Conservation (phyloP, 2,329 filamentous ascomycete species). For the Zasmidium citrigriseum region DNA sequence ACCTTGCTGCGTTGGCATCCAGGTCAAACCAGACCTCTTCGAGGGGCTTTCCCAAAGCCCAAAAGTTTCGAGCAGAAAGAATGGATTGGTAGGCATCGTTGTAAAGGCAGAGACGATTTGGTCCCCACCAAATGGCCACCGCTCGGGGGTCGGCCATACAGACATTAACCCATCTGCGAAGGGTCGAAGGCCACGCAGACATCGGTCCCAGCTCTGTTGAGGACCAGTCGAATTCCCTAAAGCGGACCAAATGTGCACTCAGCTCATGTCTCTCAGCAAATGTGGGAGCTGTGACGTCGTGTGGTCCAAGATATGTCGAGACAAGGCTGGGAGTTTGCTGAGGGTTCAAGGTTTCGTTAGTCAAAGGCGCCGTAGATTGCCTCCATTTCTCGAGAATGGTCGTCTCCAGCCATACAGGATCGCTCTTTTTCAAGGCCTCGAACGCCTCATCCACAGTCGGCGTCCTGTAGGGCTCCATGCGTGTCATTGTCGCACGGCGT, state of each 20-base stretch:
- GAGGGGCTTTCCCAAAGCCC: slow-evolving; percentile 19
- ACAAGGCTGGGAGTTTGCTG: neutral
- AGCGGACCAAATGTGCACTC: slow-evolving; percentile 9
- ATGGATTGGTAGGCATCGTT: slow-evolving; percentile 39
- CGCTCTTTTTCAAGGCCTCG: neutral
- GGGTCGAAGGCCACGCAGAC: slow-evolving; percentile 13
- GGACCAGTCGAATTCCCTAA: slow-evolving; percentile 20
- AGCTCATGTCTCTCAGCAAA: neutral
- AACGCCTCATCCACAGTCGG: neutral
- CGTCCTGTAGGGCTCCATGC: neutral
- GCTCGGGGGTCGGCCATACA: slow-evolving; percentile 20
- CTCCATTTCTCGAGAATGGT: neutral
- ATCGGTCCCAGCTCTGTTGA: slow-evolving; percentile 20
- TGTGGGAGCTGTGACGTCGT: slow-evolving; percentile 10
- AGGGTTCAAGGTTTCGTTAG: too few species aligned
- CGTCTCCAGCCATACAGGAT: neutral
- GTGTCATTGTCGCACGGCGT: neutral
- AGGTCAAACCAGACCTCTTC: slow-evolving; percentile 17
- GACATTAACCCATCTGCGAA: slow-evolving; percentile 21
- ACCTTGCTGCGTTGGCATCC: slow-evolving; percentile 2
- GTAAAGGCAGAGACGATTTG: slow-evolving; percentile 37
- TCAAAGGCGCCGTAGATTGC: neutral
- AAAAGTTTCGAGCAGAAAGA: slow-evolving; percentile 31
- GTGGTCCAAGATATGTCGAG: neutral
- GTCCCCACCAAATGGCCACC: slow-evolving; percentile 26